Conservation (phyloP, 345 rosid species). For the Eucalyptus cloeziana region DNA sequence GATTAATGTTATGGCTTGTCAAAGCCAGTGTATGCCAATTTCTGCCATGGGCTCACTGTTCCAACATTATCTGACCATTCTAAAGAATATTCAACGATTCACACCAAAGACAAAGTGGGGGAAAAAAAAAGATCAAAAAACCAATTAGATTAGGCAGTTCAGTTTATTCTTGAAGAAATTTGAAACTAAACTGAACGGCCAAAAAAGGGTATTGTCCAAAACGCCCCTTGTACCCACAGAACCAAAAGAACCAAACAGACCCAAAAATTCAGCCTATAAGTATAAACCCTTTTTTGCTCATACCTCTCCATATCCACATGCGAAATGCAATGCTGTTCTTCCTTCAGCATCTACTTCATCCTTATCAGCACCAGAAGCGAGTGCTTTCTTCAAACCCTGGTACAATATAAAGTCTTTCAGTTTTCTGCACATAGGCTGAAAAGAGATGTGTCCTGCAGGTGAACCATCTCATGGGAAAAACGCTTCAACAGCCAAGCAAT, state of each 20-base stretch:
- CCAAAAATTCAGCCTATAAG: not conserved
- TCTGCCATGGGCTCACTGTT: not conserved
- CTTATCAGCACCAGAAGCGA: constrained; percentile 82
- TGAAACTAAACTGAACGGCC: not conserved
- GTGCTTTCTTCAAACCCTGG: constrained; percentile 78
- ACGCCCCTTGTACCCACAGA: not conserved
- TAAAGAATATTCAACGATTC: not conserved
- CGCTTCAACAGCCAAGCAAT: not conserved
- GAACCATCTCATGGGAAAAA: not conserved
- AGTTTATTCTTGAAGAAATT: not conserved
- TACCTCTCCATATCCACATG: constrained; percentile 99
- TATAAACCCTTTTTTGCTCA: not conserved
- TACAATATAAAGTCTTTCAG: not conserved
- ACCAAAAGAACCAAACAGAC: not conserved
- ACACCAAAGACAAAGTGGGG: not conserved
- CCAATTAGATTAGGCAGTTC: not conserved
- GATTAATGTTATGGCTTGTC: not conserved
- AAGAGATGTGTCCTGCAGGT: not conserved
- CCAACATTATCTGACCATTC: not conserved
- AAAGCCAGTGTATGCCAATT: not conserved
- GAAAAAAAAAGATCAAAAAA: not conserved
- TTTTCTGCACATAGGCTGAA: not conserved
- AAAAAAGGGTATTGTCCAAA: not conserved
- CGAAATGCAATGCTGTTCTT: constrained; percentile 95
- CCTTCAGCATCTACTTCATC: constrained; percentile 99